Evolutionary conservation across 1,139 yeast species (phyloP).

Genomic region (Hanseniaspora sp.): DNA sequence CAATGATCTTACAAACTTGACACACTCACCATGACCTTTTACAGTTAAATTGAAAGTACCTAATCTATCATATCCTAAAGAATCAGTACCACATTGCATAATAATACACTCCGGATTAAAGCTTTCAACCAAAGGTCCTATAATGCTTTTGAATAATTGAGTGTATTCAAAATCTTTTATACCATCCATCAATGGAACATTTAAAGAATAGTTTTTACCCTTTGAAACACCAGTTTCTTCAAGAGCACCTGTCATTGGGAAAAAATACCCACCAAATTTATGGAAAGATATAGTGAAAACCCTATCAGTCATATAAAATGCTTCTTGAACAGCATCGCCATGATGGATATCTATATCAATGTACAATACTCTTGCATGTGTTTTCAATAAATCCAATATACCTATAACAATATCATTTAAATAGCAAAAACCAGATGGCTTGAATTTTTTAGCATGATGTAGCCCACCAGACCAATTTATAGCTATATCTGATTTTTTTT

Average conservation of each 20-base stretch:
- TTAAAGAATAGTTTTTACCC: slow-evolving; percentile 77
- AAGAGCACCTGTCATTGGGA: slow-evolving; percentile 90
- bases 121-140: slow-evolving; percentile 75
- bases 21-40: slow-evolving; percentile 91
- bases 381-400: slow-evolving; percentile 66
- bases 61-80: slow-evolving; percentile 80
- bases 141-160: slow-evolving; percentile 63
- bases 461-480: slow-evolving; percentile 96
- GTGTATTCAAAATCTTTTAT: slow-evolving; percentile 87
- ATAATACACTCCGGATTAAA: slow-evolving; percentile 87
- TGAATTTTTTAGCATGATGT: slow-evolving; percentile 91
- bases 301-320: slow-evolving; percentile 86
- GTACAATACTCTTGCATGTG: slow-evolving; percentile 82
- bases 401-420: slow-evolving; percentile 89
- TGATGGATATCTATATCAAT: slow-evolving; percentile 94
- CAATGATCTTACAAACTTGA: slow-evolving; percentile 70
- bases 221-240: slow-evolving; percentile 78
- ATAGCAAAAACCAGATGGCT: slow-evolving; percentile 91
- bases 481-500: slow-evolving; percentile 86
- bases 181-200: slow-evolving; percentile 92
- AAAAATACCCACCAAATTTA: slow-evolving; percentile 79
- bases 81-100: slow-evolving; percentile 95
- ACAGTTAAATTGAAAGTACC: slow-evolving; percentile 90
- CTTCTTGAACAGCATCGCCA: slow-evolving; percentile 98
- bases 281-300: slow-evolving; percentile 94